Conservation (phyloP, 1,284 basidiomycete species). For the Phenoliferia sp. region DNA sequence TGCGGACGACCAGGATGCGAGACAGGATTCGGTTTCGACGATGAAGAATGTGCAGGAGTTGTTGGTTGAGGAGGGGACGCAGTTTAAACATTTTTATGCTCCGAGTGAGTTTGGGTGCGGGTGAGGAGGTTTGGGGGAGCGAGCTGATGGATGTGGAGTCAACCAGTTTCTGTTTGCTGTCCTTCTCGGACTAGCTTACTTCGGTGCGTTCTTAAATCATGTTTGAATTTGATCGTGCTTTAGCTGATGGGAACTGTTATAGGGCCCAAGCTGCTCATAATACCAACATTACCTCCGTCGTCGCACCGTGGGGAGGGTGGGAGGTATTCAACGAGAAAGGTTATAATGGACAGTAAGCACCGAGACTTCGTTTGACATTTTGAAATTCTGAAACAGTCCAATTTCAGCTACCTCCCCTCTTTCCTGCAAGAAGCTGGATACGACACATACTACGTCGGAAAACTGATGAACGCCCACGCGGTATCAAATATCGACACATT, state of each 20-base stretch:
- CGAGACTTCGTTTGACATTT: no score
- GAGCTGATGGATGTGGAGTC: slow-evolving; percentile 29
- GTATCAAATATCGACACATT: slow-evolving; percentile 32
- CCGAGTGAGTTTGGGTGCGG: slow-evolving; percentile 9
- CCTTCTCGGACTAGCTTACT: slow-evolving; percentile 37
- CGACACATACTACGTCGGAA: slow-evolving; percentile 39
- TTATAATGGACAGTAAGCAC: slow-evolving; percentile 28
- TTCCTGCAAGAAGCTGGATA: slow-evolving; percentile 38
- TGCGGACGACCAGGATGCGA: slow-evolving; percentile 24
- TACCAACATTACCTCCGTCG: slow-evolving; percentile 39
- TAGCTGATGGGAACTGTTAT: no score
- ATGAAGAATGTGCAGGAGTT: slow-evolving; percentile 8
- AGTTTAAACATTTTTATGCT: slow-evolving; percentile 15
- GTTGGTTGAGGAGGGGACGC: slow-evolving; percentile 8
- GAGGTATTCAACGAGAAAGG: slow-evolving; percentile 37
- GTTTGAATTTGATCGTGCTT: no score
- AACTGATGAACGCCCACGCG: slow-evolving; percentile 40
- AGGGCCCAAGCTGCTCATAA: slow-evolving; percentile 39
- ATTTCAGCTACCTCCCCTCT: slow-evolving; percentile 33
- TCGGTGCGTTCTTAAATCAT: no score
- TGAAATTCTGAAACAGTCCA: background rate
- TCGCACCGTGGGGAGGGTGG: slow-evolving; percentile 37
- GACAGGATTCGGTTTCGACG: slow-evolving; percentile 11
- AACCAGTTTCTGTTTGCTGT: slow-evolving; percentile 37
- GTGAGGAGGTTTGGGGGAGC: background rate